A percentile compares a stretch with the other conserved stretches of the same genome.
Conservation (phyloP, 139 green algal genomes). For the Penium margaritaceum region DNA sequence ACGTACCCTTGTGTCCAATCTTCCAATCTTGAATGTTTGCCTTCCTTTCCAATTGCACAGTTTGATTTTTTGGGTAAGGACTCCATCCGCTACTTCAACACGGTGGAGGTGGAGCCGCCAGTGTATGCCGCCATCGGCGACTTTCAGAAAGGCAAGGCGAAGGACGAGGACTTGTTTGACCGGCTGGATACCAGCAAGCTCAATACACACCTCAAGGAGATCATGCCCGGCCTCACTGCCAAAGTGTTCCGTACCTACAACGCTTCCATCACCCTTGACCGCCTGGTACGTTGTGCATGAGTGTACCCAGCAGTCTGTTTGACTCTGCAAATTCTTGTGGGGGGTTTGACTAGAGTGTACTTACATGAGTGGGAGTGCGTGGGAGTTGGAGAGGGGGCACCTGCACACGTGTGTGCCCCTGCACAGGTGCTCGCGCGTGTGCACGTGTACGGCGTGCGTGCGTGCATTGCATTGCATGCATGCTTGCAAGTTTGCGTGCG, state of each 20-base stretch:
- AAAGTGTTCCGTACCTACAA: slow-evolving; percentile 99
- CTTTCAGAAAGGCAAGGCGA: slow-evolving; percentile 62
- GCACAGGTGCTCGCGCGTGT: no score
- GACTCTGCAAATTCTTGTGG: no score
- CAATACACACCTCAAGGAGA: slow-evolving; percentile 86
- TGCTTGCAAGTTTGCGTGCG: no score
- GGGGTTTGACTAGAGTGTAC: no score
- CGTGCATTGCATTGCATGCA: no score
- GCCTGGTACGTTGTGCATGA: slow-evolving; percentile 70
- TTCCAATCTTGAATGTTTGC: not conserved
- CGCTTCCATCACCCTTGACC: slow-evolving; percentile 83
- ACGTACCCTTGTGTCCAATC: no score
- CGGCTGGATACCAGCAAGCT: slow-evolving; percentile 74
- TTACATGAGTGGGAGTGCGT: no score
- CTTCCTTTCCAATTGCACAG: no score
- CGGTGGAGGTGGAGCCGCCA: slow-evolving; percentile 68
- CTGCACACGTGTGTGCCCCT: no score
- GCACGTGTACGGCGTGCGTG: no score
- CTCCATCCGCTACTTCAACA: slow-evolving; percentile 93
- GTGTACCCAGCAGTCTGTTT: no score
- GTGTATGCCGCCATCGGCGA: slow-evolving; percentile 34
- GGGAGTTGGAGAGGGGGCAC: no score
- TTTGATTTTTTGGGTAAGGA: slow-evolving; percentile 99
- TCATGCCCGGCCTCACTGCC: slow-evolving; percentile 89
- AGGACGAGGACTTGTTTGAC: slow-evolving; percentile 85